Percentiles rank a stretch among this genome's conserved stretches.
Evolutionary conservation across 2,329 filamentous ascomycete species (phyloP).

Genomic region (Xylaria sp.): DNA sequence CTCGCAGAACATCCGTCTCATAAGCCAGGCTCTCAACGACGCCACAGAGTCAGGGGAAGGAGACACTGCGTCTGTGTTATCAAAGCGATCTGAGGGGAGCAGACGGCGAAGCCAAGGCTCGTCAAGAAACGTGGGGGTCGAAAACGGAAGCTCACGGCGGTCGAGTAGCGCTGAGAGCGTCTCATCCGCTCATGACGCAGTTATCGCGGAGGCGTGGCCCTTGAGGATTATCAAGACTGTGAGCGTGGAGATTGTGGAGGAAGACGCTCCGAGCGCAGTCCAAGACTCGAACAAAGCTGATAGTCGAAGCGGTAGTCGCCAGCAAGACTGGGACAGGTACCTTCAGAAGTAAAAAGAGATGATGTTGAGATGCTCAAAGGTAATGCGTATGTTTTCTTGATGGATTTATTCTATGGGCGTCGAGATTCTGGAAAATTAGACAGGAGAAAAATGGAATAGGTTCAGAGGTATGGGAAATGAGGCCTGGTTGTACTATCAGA

Average conservation of each 20-base stretch:
- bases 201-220: slow-evolving; percentile 40
- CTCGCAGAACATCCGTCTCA: slow-evolving; percentile 28
- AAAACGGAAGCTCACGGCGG: slow-evolving; percentile 37
- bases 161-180: slow-evolving; percentile 29
- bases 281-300: slow-evolving; percentile 21
- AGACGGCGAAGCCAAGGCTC: slow-evolving; percentile 34
- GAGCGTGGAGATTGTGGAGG: slow-evolving; percentile 45
- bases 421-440: no score
- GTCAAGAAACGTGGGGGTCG: slow-evolving; percentile 36
- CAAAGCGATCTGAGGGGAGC: slow-evolving; percentile 25
- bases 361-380: no score
- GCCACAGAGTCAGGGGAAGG: slow-evolving; percentile 21
- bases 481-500: no score
- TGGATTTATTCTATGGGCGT: no score
- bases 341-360: slow-evolving; percentile 7
- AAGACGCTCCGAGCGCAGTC: slow-evolving; percentile 38
- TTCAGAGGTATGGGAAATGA: no score
- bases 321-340: slow-evolving; percentile 31
- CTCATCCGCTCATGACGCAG: slow-evolving; percentile 19
- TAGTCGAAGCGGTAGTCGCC: slow-evolving; percentile 11
- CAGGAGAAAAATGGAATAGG: no score
- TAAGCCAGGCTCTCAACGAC: slow-evolving; percentile 31
- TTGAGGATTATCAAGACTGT: slow-evolving; percentile 48
- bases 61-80: slow-evolving; percentile 32
- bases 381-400: no score